Conservation (phyloP, 2,329 filamentous ascomycete genomes). For the Fusarium buxicola region DNA sequence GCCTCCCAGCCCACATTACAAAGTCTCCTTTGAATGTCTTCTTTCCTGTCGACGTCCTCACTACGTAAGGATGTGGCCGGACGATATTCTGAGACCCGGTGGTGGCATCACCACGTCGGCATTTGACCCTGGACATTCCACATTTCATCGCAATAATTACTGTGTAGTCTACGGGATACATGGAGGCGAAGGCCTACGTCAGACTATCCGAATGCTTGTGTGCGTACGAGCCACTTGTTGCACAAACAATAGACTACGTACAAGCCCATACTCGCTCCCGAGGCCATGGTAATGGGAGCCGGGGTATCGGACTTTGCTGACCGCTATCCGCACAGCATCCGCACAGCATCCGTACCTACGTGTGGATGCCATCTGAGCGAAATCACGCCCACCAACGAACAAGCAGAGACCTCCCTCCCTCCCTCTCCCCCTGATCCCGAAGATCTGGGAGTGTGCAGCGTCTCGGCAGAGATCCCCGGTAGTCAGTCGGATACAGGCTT, state of each 20-base stretch:
- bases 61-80: slow-evolving; percentile 9
- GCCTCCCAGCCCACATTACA: background rate
- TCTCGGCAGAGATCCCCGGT: background rate
- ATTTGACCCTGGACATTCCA: slow-evolving; percentile 8
- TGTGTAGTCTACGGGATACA: background rate
- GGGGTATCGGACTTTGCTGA: slow-evolving; percentile 8
- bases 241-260: slow-evolving; percentile 5
- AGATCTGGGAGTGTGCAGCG: slow-evolving; percentile 5
- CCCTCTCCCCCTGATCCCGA: slow-evolving; percentile 10
- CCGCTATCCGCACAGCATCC: no score
- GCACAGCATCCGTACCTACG: no score
- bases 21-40: background rate
- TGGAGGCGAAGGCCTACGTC: background rate
- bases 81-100: background rate
- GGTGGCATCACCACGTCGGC: slow-evolving; percentile 6
- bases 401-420: slow-evolving; percentile 1
- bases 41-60: background rate
- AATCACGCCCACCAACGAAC: slow-evolving; percentile 3
- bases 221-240: slow-evolving; percentile 2
- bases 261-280: slow-evolving; percentile 11
- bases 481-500: background rate
- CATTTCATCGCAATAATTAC: slow-evolving; percentile 4
- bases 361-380: background rate
- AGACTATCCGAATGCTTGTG: slow-evolving; percentile 2
- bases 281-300: slow-evolving; percentile 27